Evolutionary conservation across 2,329 filamentous ascomycete genomes (phyloP), one percentile per base, ranked within the genome.

Genomic region (Calonectria pauciramosa): DNA sequence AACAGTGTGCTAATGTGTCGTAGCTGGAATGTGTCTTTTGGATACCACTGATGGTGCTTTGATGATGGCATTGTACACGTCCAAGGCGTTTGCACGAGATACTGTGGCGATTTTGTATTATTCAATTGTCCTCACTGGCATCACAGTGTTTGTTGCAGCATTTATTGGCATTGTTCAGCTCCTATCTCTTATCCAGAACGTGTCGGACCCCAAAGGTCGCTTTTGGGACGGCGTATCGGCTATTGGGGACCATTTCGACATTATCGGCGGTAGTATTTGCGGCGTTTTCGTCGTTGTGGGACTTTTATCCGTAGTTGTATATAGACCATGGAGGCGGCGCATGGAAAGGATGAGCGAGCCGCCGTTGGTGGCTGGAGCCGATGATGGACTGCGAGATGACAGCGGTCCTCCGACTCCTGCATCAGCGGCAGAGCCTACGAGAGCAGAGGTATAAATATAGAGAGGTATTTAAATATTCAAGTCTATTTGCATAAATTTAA

Each of bases 11-110:
- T 71, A 34, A 68, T 18, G 8, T 28, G 8, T 1, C 1, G 3
- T 64, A 93, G 95, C 94, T 0, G 97, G 95, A 73, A 99, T 99
- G 97, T 98, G 96, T 84, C 89, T 99, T 28, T 88, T 99, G 8
- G 97, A 99, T 85, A 98, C 96, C 0, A 94, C 93, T 0, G 97
- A 99, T 80, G 96, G 96, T 30, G 96, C 96, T 1, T 89, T 98
- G 26, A 99, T 99, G 96, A 96, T 98, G 91, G 93, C 94, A 0
- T 88, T 99, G 1, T 99, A 99, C 85, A 96, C 96, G 0, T 94
- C 93, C 49, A 95, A 91, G 75, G 88, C 94, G 36, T 93, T 97
- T 60, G 93, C 95, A 0, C 89, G 94, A 72, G 96, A 99, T 81
- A 90, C 91, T 1, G 92, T 99, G n/a, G 96, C 96, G 0, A 96